Evolutionary conservation across 2,329 filamentous ascomycete genomes (phyloP).

Genomic region (Colletotrichum incanum): DNA sequence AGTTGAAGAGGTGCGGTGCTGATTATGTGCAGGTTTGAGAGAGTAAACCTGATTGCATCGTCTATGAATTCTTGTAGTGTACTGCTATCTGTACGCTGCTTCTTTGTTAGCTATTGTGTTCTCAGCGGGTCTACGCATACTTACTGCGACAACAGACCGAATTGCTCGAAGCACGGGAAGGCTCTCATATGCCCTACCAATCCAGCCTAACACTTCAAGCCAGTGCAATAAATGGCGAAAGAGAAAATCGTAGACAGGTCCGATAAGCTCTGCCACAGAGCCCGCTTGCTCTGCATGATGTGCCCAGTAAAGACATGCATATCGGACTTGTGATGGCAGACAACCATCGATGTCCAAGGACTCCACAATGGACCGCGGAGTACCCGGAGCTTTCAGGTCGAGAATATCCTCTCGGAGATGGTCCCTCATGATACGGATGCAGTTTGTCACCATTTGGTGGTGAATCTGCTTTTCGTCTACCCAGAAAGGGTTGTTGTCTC

Average conservation of each 20-base stretch:
- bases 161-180: neutral
- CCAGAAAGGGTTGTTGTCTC: neutral
- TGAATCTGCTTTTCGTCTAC: neutral
- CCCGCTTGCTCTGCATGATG: neutral
- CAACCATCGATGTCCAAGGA: neutral
- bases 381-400: neutral
- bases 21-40: neutral
- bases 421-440: neutral
- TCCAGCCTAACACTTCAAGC: slow-evolving; percentile 57
- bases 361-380: neutral
- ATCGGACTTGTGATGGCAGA: neutral
- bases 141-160: neutral
- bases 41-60: neutral
- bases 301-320: neutral
- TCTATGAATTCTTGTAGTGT: neutral
- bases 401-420: neutral
- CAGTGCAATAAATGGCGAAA: slow-evolving; percentile 57
- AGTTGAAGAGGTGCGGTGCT: neutral
- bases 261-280: neutral
- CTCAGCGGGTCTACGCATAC: neutral
- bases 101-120: neutral
- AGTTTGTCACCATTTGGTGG: neutral
- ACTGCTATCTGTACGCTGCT: neutral
- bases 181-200: slow-evolving; percentile 45
- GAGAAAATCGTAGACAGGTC: slow-evolving; percentile 55